Evolutionary conservation across 768 basidiomycete species (phyloP), one percentile per base, ranked within the genome.

Genomic region (Trametes cubensis): DNA sequence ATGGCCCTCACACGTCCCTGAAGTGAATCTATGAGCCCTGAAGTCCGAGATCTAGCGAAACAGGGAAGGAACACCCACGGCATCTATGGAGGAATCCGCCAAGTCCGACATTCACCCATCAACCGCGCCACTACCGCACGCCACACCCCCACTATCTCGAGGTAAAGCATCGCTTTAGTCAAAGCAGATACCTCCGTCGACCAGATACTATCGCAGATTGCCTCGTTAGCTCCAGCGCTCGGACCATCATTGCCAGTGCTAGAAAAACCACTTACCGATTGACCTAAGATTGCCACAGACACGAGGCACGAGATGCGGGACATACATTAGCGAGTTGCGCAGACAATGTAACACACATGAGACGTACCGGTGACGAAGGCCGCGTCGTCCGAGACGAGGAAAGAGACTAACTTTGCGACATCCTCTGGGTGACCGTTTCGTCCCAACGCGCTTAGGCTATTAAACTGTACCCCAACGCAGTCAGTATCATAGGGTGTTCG

Each of bases 321-420:
- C 2, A 2, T 2, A 11, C 34, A 11, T 34, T 4, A 34, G 39
- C 28, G n/a, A 18, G 21, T 28, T 2, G n/a, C n/a, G 42, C 13
- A 21, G 14, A 11, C 15, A 30, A 15, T 1, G 30, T 17, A 3
- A 20, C 6, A 40, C 34, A 11, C 2, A 10, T 11, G 6, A 47
- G 20, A 57, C 69, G 38, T 40, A 66, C 73, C 74, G 1, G 74
- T 73, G 28, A 74, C 67, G 58, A 71, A 75, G 42, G 66, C 60
- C 7, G 69, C 64, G 25, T 73, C 67, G 25, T 70, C 69, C 3
- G 73, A 73, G 8, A 66, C 73, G 20, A 74, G 64, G 61, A 67
- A 75, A 1, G 72, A 70, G 3, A 74, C 74, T 10, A 74, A 65
- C 46, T 65, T 68, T 26, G 73, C 72, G 45, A 75, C 69, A 51